Base-by-base conservation (phyloP, 2,329 filamentous ascomycete genomes). In the Lithohypha guttulata region DNA sequence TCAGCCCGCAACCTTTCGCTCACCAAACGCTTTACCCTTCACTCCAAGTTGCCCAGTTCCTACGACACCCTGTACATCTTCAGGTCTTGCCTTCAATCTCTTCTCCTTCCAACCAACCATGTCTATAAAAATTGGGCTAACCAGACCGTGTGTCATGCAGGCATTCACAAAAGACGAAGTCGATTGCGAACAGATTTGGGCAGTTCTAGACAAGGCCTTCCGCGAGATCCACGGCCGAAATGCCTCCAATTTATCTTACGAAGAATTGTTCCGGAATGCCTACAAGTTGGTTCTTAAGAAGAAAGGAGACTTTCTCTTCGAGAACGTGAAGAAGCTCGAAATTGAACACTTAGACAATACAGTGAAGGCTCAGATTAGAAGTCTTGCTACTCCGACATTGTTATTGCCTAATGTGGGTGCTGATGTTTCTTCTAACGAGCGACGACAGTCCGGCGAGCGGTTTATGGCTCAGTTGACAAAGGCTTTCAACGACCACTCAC, bases 261-360 rank as follows among this genome's bases (percentile, higher is more conserved):
- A 98, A 60, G 82, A 93, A 54, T 74, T 98, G 1, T 98, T 98
- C 63, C 81, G 91, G 42, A 83, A 83, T 39, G 84, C 85, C 4
- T 98, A 98, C 63, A 89, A 91, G 59, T 84, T 96, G 14, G 89
- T 96, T 1, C 65, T 95, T 23, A 83, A 81, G 61, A 93, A 89
- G 63, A 81, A 86, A 51, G 87, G 87, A 18, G 76, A 82, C 22
- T 68, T 79, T 8, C 70, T 98, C 1, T 96, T 96, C 60, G 73
- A 81, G 4, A 71, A 74, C 7, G 86, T 96, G 34, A 81, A 80
- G 51, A 65, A 77, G 2, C 85, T 94, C 40, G 89, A 96, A 60
- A 73, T 79, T 52, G 64, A 76, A 46, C 94, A 89, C 82, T 78
- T 98, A 44, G 72, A 71, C 34, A 68, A 75, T 1, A 69, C 83